Base-by-base conservation (phyloP, 345 rosid species). In the Cochlearia excelsa region DNA sequence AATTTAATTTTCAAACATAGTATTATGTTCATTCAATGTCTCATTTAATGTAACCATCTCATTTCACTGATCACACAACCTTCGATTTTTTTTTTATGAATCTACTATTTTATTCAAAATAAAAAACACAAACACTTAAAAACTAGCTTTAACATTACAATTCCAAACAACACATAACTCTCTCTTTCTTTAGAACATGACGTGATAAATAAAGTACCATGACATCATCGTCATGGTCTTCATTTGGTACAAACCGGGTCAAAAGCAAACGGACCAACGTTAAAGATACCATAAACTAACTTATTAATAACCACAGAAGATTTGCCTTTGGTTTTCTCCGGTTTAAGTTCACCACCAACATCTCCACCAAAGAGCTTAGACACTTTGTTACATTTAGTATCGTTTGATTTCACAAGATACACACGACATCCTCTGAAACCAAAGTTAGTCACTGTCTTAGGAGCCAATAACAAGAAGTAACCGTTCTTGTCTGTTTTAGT, bases 191-290 rank as follows among this genome's bases (percentile, higher is more conserved):
- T 3, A 10, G 31, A 61, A 49, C 47, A 48, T 50, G 11, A 54
- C 38, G 3, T 31, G 47, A 54, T 46, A 54, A 61, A 61, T 39
- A 61, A 54, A 47, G 39, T 61, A 61, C 31, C 33, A 33, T 11
- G 46, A 30, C 40, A 41, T 39, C 37, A 45, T 40, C 44, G 8
- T 40, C 23, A 16, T 16, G 37, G 9, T 70, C 68, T 35, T 74
- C 66, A 85, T 67, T 49, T 76, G 1, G 61, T 74, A 65, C 99
- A 93, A 34, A 67, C 66, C 56, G 97, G 88, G 52, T 83, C 86
- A 38, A 83, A 93, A 7, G 94, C 98, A 31, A 89, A 79, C 4
- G 97, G 98, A 1, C 97, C 97, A 31, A 81, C 94, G 8, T 67
- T 59, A 79, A 54, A 89, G 57, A 93, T 75, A 29, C 68, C 75